Evolutionary conservation across 768 basidiomycete genomes (phyloP), one percentile per base, ranked within the genome.

Genomic region (Hysterangium stoloniferum): DNA sequence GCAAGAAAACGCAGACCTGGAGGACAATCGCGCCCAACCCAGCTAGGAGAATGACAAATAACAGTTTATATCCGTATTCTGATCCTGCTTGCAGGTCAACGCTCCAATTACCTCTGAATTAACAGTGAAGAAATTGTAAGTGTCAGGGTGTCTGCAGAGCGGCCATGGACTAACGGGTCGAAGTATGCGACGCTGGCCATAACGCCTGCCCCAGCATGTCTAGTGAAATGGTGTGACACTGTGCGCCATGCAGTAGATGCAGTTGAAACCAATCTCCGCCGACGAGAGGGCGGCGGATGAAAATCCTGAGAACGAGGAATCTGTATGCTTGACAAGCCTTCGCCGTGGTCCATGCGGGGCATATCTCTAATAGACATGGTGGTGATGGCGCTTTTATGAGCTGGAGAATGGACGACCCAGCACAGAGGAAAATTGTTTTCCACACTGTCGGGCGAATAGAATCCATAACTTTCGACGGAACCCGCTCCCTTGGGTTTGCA

Each of bases 71-170:
- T 1, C 94, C 92, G 62, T 76, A 94, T 51, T 81, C 64, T 17
- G 86, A 85, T 8, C 91, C 91, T 1, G 91, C 91, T 65, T 88
- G 84, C 6, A 94, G 69, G 67, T 93, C 91, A 13, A 92, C 90
- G 15, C 84, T 80, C 91, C 90, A 92, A 60, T 93, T 94, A 25
- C 90, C 87, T 17, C 83, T 84, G 48, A 43, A 47, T 35, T 6
- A 27, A 13, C 19, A 24, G 4, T 24, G 19, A 20, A 19, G n/a
- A 38, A 38, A 49, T n/a, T n/a, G n/a, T n/a, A n/a, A n/a, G n/a
- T n/a, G n/a, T n/a, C n/a, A n/a, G n/a, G n/a, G n/a, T n/a, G n/a
- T n/a, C n/a, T n/a, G n/a, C n/a, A n/a, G n/a, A n/a, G n/a, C n/a
- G n/a, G n/a, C n/a, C n/a, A 28, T 24, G 13, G 22, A 71, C 84